Conservation (phyloP, 768 basidiomycete genomes). For the Rickenella mellea region DNA sequence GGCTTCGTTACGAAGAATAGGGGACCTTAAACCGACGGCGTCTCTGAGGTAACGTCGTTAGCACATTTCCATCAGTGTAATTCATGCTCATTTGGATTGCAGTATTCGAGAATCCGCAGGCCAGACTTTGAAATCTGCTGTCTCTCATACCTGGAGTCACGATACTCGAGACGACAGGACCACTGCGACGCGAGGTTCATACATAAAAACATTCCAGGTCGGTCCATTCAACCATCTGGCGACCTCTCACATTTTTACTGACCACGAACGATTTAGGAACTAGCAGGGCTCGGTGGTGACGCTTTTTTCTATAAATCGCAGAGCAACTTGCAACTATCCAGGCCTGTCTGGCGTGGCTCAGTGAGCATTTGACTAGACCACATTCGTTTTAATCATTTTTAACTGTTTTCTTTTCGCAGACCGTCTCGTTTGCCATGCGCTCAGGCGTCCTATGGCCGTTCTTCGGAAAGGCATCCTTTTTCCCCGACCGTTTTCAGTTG, state of each 20-base stretch:
- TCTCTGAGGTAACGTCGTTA: conserved; percentile 59
- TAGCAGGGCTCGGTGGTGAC: conserved; percentile 79
- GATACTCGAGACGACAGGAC: conserved; percentile 73
- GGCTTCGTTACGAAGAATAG: conserved; percentile 66
- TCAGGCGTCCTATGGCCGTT: conserved; percentile 66
- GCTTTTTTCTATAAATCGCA: conserved; percentile 69
- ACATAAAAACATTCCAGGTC: conserved; percentile 46
- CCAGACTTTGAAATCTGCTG: conserved; percentile 67
- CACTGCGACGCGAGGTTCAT: conserved; percentile 50
- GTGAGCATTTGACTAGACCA: conserved; percentile 28
- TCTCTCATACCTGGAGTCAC: conserved; percentile 66
- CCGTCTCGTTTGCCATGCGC: conserved; percentile 63
- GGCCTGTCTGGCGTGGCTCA: conserved; percentile 45
- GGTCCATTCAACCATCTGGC: not conserved
- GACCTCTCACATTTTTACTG: not conserved
- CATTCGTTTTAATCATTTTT: conserved; percentile 2
- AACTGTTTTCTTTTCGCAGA: conserved; percentile 30
- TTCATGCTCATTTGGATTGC: not conserved
- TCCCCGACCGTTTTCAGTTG: conserved; percentile 84
- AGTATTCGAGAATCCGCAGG: conserved; percentile 85
- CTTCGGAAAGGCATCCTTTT: conserved; percentile 36
- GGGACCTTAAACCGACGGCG: conserved; percentile 61
- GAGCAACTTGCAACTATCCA: conserved; percentile 52
- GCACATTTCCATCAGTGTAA: not conserved
- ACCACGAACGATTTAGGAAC: conserved; percentile 31